Conservation (phyloP, 768 basidiomycete genomes). For the Wakefieldia striispora region DNA sequence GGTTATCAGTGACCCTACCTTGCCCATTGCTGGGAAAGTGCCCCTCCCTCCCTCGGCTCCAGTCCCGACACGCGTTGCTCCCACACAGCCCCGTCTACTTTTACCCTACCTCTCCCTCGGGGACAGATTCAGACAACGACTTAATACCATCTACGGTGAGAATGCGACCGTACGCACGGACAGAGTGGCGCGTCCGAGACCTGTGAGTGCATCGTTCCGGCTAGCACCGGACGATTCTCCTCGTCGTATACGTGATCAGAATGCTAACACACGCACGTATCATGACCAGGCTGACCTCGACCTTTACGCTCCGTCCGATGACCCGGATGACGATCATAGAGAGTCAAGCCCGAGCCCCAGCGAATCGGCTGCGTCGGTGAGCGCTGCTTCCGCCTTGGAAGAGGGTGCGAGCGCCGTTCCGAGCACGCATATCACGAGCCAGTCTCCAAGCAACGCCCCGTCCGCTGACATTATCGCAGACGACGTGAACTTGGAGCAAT, state of each 20-base stretch:
- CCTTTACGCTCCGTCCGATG: conserved; percentile 5
- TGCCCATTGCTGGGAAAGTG: background rate
- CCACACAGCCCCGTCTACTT: background rate
- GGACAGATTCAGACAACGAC: conserved; percentile 18
- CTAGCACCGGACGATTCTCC: too few species aligned
- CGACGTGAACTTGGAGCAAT: background rate
- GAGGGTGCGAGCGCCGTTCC: conserved; percentile 1
- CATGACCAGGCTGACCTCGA: conserved; percentile 14
- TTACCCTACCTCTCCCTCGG: conserved; percentile 19
- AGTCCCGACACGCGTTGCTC: background rate
- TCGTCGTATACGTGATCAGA: too few species aligned
- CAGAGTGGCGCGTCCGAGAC: conserved; percentile 18
- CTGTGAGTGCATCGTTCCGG: conserved; percentile 11
- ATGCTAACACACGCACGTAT: background rate
- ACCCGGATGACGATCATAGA: background rate
- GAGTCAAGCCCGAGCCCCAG: conserved; percentile 1
- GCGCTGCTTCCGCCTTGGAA: conserved; percentile 2
- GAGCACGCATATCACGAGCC: conserved; percentile 21
- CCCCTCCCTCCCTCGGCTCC: too few species aligned
- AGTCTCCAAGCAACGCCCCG: conserved; percentile 10
- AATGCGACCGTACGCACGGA: conserved; percentile 21
- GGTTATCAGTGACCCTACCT: background rate
- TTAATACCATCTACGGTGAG: conserved; percentile 20
- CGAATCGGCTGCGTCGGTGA: conserved; percentile 1
- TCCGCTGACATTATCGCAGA: background rate